Conservation (phyloP, 257 asterid species). For the Scutellaria minor region DNA sequence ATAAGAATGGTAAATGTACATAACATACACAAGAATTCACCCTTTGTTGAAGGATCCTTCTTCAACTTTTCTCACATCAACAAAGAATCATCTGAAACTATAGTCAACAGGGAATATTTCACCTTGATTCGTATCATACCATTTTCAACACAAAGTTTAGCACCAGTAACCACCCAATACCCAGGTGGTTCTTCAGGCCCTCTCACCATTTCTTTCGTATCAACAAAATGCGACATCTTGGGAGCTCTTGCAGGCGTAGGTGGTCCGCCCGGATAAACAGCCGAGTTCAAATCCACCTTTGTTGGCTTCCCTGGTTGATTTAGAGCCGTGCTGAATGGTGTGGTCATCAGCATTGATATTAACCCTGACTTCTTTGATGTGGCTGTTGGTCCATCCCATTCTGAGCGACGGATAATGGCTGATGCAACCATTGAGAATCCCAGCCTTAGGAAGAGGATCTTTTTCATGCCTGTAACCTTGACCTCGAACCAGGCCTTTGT, state of each 20-base stretch:
- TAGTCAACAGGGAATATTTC: constrained; percentile 81
- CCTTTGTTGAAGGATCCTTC: background rate
- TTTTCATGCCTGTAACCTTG: constrained; percentile 74
- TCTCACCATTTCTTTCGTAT: constrained; percentile 81
- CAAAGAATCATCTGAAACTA: constrained; percentile 73
- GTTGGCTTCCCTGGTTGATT: constrained; percentile 56
- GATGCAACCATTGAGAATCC: constrained; percentile 88
- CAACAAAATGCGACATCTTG: constrained; percentile 82
- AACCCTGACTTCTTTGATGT: constrained; percentile 75
- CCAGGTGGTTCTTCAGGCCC: constrained; percentile 93
- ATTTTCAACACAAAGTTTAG: constrained; percentile 77
- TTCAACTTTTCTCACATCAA: constrained; percentile 45
- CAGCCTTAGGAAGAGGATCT: constrained; percentile 84
- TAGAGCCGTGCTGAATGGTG: constrained; percentile 66
- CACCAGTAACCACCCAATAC: constrained; percentile 94
- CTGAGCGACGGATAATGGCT: constrained; percentile 75
- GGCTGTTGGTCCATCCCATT: constrained; percentile 84
- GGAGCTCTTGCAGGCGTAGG: constrained; percentile 82
- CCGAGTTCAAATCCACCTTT: constrained; percentile 81
- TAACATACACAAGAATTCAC: constrained; percentile 33
- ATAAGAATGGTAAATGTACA: constrained; percentile 38
- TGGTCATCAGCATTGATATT: constrained; percentile 75
- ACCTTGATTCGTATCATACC: constrained; percentile 76
- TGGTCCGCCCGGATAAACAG: constrained; percentile 88
- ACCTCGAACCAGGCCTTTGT: constrained; percentile 95